phyloP scores from a whole-genome alignment of 768 basidiomycete species.

The Tricholoma hemisulphureum region DNA sequence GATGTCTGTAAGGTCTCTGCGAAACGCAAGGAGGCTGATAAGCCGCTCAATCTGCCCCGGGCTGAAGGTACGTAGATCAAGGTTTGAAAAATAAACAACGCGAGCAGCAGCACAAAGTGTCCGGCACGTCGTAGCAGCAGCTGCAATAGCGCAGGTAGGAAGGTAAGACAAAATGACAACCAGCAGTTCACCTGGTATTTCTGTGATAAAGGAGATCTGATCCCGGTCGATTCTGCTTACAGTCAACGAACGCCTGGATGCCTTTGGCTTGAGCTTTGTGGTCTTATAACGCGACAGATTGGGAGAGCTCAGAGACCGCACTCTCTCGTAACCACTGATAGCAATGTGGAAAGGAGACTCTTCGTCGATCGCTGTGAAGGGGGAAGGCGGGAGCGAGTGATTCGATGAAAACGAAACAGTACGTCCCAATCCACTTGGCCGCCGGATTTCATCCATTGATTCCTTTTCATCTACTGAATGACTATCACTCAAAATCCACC shows the following conservation, averaged over 20 bases:
- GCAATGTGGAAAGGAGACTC: slow-evolving; percentile 17
- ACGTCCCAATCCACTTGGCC: slow-evolving; percentile 46
- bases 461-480: slow-evolving; percentile 17
- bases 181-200: slow-evolving; percentile 36
- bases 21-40: slow-evolving; percentile 36
- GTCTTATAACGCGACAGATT: slow-evolving; percentile 30
- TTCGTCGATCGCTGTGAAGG: slow-evolving; percentile 22
- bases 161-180: slow-evolving; percentile 34
- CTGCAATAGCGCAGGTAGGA: slow-evolving; percentile 28
- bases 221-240: slow-evolving; percentile 1
- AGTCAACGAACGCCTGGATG: slow-evolving; percentile 8
- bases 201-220: slow-evolving; percentile 4
- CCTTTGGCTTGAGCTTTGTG: slow-evolving; percentile 19
- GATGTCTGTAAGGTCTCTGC: slow-evolving; percentile 39
- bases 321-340: slow-evolving; percentile 15
- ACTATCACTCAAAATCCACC: slow-evolving; percentile 12
- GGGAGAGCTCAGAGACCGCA: slow-evolving; percentile 38
- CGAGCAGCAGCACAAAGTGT: slow-evolving; percentile 34
- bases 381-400: slow-evolving; percentile 36
- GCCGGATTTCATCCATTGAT: slow-evolving; percentile 40
- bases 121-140: slow-evolving; percentile 32
- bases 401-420: slow-evolving; percentile 36
- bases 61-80: slow-evolving; percentile 35
- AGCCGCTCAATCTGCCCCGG: slow-evolving; percentile 33
- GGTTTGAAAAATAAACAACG: slow-evolving; percentile 28